Evolutionary conservation across 1,284 basidiomycete genomes (phyloP).

Genomic region (Malassezia equina): DNA sequence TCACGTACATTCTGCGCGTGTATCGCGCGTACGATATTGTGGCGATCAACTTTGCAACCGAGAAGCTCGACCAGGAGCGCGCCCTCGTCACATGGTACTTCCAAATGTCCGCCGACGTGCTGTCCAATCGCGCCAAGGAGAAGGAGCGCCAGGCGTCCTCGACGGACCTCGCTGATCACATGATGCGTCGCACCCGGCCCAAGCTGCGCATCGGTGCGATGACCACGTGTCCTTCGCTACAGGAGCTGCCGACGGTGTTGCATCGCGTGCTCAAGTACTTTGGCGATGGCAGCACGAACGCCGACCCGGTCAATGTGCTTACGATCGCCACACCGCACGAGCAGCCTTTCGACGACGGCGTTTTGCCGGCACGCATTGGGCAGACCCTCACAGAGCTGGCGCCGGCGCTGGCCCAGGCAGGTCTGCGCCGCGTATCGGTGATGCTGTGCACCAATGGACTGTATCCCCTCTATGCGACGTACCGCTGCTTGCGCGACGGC

Average conservation of each 20-base stretch:
- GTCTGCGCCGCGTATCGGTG: constrained; percentile 83
- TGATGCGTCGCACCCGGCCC: constrained; percentile 24
- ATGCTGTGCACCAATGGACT: constrained; percentile 80
- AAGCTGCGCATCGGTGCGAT: constrained; percentile 44
- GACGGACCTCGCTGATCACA: constrained; percentile 37
- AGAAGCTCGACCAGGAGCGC: constrained; percentile 54
- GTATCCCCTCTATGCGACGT: constrained; percentile 90
- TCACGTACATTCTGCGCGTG: constrained; percentile 88
- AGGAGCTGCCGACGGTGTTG: constrained; percentile 34
- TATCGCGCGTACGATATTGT: constrained; percentile 90
- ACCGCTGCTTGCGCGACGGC: constrained; percentile 60
- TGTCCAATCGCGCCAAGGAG: constrained; percentile 55
- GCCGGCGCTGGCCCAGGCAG: constrained; percentile 63
- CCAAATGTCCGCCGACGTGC: constrained; percentile 46
- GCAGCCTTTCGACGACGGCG: not conserved
- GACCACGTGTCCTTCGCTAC: constrained; percentile 37
- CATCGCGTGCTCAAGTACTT: constrained; percentile 36
- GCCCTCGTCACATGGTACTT: constrained; percentile 46
- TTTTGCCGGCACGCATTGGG: constrained; percentile 48
- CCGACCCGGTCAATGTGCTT: constrained; percentile 56
- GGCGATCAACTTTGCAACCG: constrained; percentile 75
- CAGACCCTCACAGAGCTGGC: constrained; percentile 66
- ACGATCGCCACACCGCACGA: constrained; percentile 60
- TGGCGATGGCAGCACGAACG: constrained; percentile 16
- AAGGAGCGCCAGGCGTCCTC: constrained; percentile 42